A percentile compares a stretch with the other conserved stretches of the same genome.
phyloP scores from a whole-genome alignment of 169 alveolate species.

The Theileria luwenshuni region DNA sequence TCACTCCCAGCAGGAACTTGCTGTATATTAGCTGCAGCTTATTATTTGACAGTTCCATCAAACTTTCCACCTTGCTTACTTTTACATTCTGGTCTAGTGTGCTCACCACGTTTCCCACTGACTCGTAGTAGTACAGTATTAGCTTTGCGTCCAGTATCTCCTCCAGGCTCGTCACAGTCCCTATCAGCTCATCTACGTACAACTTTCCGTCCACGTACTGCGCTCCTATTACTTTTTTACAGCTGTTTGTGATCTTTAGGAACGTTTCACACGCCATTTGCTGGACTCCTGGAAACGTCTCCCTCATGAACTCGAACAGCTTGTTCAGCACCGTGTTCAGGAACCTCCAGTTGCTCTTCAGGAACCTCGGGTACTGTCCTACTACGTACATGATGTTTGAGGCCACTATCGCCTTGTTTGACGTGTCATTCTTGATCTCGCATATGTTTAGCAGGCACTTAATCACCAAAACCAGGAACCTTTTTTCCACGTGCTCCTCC shows the following conservation, averaged over 20 bases:
- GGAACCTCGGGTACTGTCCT: slow-evolving; percentile 98
- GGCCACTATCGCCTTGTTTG: slow-evolving; percentile 95
- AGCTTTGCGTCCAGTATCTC: slow-evolving; percentile 70
- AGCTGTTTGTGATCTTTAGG: slow-evolving; percentile 90
- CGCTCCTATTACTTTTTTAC: slow-evolving; percentile 82
- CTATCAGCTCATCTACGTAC: slow-evolving; percentile 48
- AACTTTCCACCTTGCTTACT: slow-evolving; percentile 9
- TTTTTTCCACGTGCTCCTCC: slow-evolving; percentile 91
- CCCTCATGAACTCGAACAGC: slow-evolving; percentile 99
- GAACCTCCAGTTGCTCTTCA: slow-evolving; percentile 95
- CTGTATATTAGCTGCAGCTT: slow-evolving; percentile 31
- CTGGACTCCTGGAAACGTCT: slow-evolving; percentile 97
- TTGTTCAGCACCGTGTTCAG: slow-evolving; percentile 96
- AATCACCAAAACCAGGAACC: slow-evolving; percentile 92
- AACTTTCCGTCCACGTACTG: slow-evolving; percentile 24
- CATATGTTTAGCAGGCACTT: slow-evolving; percentile 92
- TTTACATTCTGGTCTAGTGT: slow-evolving; percentile 26
- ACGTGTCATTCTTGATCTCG: slow-evolving; percentile 96
- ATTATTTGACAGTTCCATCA: slow-evolving; percentile 55
- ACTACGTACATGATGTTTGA: slow-evolving; percentile 99
- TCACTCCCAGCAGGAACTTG: slow-evolving; percentile 16
- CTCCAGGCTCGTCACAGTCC: slow-evolving; percentile 72
- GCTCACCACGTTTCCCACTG: slow-evolving; percentile 66
- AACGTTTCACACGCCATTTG: slow-evolving; percentile 98
- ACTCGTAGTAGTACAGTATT: slow-evolving; percentile 68